Evolutionary conservation across 2,329 filamentous ascomycete species (phyloP).

Genomic region (Zasmidium cellare): DNA sequence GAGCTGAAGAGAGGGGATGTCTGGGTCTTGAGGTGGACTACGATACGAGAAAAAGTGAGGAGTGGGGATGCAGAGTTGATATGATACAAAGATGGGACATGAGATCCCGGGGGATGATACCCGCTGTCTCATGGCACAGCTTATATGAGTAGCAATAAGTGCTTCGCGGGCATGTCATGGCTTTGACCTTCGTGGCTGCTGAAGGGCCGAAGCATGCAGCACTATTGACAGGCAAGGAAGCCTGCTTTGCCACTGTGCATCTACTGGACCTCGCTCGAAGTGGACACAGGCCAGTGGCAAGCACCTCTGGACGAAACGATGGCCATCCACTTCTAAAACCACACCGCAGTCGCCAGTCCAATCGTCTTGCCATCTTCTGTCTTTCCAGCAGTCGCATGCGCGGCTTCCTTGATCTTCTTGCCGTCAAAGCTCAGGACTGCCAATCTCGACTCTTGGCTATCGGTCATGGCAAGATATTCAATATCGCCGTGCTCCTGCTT

Average conservation of each 20-base stretch:
- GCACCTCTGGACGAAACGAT: too few relatives aligned
- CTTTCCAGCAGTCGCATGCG: constrained; percentile 31
- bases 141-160: too few relatives aligned
- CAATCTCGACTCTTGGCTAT: constrained; percentile 36
- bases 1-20: constrained; percentile 53
- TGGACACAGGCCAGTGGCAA: too few relatives aligned
- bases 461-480: constrained; percentile 37
- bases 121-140: background rate
- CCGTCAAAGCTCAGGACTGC: constrained; percentile 36
- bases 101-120: background rate
- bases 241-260: too few relatives aligned
- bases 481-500: constrained; percentile 13
- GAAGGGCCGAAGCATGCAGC: too few relatives aligned
- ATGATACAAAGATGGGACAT: constrained; percentile 29
- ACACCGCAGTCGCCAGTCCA: constrained; percentile 36
- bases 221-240: too few relatives aligned
- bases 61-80: constrained; percentile 72
- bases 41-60: constrained; percentile 62
- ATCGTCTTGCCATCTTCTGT: constrained; percentile 32
- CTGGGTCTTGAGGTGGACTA: constrained; percentile 61
- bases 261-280: too few relatives aligned
- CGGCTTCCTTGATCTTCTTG: constrained; percentile 29
- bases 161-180: too few relatives aligned
- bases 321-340: constrained; percentile 27
- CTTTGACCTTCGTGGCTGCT: too few relatives aligned